Base-by-base conservation (phyloP, 2,329 filamentous ascomycete species). In the Stromatinia cepivora region DNA sequence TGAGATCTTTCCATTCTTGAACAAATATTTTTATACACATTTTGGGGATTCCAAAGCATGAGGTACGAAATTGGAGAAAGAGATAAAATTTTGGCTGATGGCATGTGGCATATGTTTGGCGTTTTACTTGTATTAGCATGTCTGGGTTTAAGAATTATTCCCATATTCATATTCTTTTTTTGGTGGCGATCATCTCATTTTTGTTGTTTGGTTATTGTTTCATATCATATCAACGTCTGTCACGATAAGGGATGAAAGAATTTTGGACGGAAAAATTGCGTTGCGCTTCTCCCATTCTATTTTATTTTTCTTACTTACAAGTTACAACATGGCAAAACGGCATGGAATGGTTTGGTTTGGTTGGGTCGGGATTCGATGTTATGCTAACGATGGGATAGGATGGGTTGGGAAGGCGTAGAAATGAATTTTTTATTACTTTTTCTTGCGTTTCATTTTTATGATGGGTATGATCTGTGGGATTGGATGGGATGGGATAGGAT, bases 211-310 rank as follows among this genome's bases (percentile, higher is more conserved):
- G 39, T 53, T 39, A 0, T 31, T 39, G 53, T 65, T 65, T 54
- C 34, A 7, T 56, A 42, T 42, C 34, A 56, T 39, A 45, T 50
- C 62, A 62, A 62, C 36, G 59, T 62, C 59, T 62, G 45, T 62
- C 45, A 62, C 59, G 59, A 62, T 62, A 36, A 39, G n/a, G 62
- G 22, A 65, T 56, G 48, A 62, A 65, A 31, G 59, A 62, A 45
- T 48, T 62, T 28, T 61, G 58, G 39, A 46, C 28, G 45, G 58
- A 34, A 46, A 45, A 45, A 6, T 25, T 45, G 5, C 22, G 13
- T 4, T 4, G 39, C 39, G 39, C 4, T 42, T 42, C 15, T 42
- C 9, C 15, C 15, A 42, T 42, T 13, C 13, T 39, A 36, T 36
- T 36, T 39, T 39, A 11, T 11, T 42, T 59, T 45, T 45, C 22